Percentiles rank a stretch among this genome's conserved stretches.
phyloP scores from a whole-genome alignment of 2,329 filamentous ascomycete species.

The Phyllosticta capitalensis region DNA sequence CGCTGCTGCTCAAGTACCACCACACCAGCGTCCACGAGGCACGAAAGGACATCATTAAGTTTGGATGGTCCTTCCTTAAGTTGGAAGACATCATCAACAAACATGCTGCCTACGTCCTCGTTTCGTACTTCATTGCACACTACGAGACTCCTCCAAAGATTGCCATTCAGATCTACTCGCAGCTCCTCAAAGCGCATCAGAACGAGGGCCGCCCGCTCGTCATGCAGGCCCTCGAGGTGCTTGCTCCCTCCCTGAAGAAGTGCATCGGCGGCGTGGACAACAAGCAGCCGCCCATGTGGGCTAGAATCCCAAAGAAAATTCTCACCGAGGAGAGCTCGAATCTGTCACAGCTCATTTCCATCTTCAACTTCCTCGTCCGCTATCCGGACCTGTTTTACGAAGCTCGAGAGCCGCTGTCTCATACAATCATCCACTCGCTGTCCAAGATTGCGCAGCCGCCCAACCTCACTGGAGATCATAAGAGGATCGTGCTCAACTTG shows the following conservation, averaged over 20 bases:
- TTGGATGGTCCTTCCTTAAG: conserved; percentile 96
- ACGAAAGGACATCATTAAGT: conserved; percentile 97
- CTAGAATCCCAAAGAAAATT: conserved; percentile 80
- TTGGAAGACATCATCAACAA: conserved; percentile 99
- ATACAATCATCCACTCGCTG: conserved; percentile 79
- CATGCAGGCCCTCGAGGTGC: conserved; percentile 85
- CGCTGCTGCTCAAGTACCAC: conserved; percentile 92
- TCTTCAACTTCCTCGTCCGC: conserved; percentile 91
- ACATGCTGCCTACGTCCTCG: conserved; percentile 92
- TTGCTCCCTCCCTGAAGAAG: conserved; percentile 88
- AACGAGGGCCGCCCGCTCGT: conserved; percentile 88
- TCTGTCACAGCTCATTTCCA: conserved; percentile 88
- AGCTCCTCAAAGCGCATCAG: conserved; percentile 82
- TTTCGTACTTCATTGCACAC: conserved; percentile 93
- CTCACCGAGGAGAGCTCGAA: conserved; percentile 92
- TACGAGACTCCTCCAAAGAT: conserved; percentile 97
- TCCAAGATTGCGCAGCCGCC: conserved; percentile 78
- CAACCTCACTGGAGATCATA: conserved; percentile 81
- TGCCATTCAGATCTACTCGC: conserved; percentile 87
- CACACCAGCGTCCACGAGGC: conserved; percentile 78
- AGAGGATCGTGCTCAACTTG: conserved; percentile 81
- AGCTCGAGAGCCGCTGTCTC: conserved; percentile 80
- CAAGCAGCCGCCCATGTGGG: conserved; percentile 71
- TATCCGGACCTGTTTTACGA: conserved; percentile 94
- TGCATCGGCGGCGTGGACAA: conserved; percentile 63